These are phyloP conservation scores for Lepiota brunneoincarnata DNA, from an alignment of 768 basidiomycete species.

Conservation along the genomic window DNA sequence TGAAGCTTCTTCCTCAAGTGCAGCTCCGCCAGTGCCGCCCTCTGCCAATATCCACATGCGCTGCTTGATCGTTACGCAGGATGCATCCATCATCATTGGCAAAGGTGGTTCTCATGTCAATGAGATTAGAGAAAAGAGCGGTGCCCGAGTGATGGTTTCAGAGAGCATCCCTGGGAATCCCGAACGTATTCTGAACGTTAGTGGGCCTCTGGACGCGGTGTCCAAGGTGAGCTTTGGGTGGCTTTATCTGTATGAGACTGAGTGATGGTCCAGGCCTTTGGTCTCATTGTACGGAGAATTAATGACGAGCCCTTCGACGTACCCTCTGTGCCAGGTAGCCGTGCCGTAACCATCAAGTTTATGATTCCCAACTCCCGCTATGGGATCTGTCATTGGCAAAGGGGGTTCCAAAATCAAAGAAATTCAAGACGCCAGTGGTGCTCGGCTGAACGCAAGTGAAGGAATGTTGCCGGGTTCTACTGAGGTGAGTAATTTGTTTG, in stretches of 20 bases:
- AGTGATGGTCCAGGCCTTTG: slow-evolving; percentile 77
- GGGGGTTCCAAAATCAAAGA: slow-evolving; percentile 98
- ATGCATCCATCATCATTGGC: slow-evolving; percentile 98
- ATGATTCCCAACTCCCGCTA: slow-evolving; percentile 99
- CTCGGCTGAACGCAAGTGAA: slow-evolving; percentile 93
- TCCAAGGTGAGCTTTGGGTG: slow-evolving; percentile 72
- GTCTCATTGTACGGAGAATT: slow-evolving; percentile 96
- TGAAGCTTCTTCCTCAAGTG: slow-evolving; percentile 48
- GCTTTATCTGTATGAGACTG: neutral
- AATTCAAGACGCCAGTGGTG: slow-evolving; percentile 98
- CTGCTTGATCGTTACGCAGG: slow-evolving; percentile 97
- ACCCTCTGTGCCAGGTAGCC: slow-evolving; percentile 95
- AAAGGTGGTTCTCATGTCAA: slow-evolving; percentile 95
- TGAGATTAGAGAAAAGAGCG: slow-evolving; percentile 97
- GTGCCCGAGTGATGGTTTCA: slow-evolving; percentile 94
- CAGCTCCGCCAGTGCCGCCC: slow-evolving; percentile 45
- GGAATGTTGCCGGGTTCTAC: slow-evolving; percentile 99
- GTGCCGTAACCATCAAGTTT: slow-evolving; percentile 98
- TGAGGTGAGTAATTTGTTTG: slow-evolving; percentile 58
- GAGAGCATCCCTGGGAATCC: slow-evolving; percentile 99
- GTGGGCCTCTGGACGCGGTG: slow-evolving; percentile 96
- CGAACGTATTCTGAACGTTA: slow-evolving; percentile 97
- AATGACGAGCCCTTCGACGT: slow-evolving; percentile 99
- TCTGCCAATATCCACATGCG: slow-evolving; percentile 94
- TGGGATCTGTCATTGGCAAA: slow-evolving; percentile 99